Evolutionary conservation across 352 stramenopile species (phyloP).

Genomic region (Phytophthora pluvialis): DNA sequence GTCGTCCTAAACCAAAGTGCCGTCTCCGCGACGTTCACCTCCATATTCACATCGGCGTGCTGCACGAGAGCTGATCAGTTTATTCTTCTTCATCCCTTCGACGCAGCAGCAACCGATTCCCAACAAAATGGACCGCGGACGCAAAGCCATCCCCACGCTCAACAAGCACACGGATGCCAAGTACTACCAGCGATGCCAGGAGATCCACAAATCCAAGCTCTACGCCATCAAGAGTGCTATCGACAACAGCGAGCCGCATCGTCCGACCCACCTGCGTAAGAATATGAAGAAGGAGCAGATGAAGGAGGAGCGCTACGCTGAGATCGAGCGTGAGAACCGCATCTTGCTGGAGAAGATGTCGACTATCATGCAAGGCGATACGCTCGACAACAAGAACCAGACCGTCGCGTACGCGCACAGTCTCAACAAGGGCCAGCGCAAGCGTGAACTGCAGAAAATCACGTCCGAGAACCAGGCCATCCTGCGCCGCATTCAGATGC

Average conservation of each 20-base stretch:
- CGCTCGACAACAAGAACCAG: conserved; percentile 89
- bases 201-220: conserved; percentile 86
- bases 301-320: conserved; percentile 94
- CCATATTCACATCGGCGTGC: conserved; percentile 28
- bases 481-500: conserved; percentile 89
- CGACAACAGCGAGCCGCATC: conserved; percentile 93
- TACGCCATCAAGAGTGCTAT: conserved; percentile 93
- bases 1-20: not conserved
- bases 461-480: conserved; percentile 89
- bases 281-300: conserved; percentile 98
- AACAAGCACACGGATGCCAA: conserved; percentile 90
- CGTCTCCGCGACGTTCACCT: not conserved
- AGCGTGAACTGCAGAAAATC: conserved; percentile 89
- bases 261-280: conserved; percentile 92
- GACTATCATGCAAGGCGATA: conserved; percentile 93
- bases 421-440: conserved; percentile 84
- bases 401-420: conserved; percentile 77
- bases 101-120: too few species aligned
- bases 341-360: conserved; percentile 98
- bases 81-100: not conserved
- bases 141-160: conserved; percentile 85
- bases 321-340: conserved; percentile 97
- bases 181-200: conserved; percentile 88
- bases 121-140: conserved; percentile 79
- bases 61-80: conserved; percentile 8